Evolutionary conservation across 345 rosid species (phyloP), one percentile per base, ranked within the genome.

Genomic region (Eutrema japonicum): DNA sequence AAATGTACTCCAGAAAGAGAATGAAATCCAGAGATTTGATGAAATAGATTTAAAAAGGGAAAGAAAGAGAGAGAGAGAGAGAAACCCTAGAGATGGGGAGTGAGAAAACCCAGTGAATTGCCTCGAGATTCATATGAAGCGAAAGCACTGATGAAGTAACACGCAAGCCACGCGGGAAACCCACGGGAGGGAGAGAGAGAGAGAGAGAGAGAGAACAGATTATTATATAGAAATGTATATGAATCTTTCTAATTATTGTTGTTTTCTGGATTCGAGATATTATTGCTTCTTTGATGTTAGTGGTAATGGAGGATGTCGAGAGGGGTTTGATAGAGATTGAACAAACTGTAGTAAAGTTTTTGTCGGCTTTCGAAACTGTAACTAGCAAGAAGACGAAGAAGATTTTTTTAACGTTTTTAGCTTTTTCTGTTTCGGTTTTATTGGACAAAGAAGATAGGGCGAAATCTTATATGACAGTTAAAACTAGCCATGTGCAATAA

Each of bases 151-250:
- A 63, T 76, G 74, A 76, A 69, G 70, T 76, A 76, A 70, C 75
- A 70, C 79, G 70, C 75, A 76, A 70, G 64, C 70, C 75, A 76
- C 70, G 57, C 64, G 63, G 18, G 73, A 33, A 59, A 60, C 71
- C 46, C 77, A 46, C 46, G 1, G 35, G 68, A 64, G 53, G 32
- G 35, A 32, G 35, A 14, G 61, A 76, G 62, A 16, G 35, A 32
- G 35, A 14, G 61, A 76, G 62, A 16, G 47, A 56, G 32, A 16
- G 2, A 30, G 45, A 35, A 62, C 8, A 40, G 60, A 14, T 8
- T n/a, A 22, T 43, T 29, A 5, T 45, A 10, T 48, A 37, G 8
- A 49, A 36, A 27, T 4, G 5, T 22, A 49, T 22, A 52, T 37
- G 4, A 54, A 36, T 48, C 8, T 47, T 29, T 53, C 10, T 29